These are phyloP conservation scores for Suillus occidentalis DNA, from an alignment of 768 basidiomycete species.

Conservation along the genomic window DNA sequence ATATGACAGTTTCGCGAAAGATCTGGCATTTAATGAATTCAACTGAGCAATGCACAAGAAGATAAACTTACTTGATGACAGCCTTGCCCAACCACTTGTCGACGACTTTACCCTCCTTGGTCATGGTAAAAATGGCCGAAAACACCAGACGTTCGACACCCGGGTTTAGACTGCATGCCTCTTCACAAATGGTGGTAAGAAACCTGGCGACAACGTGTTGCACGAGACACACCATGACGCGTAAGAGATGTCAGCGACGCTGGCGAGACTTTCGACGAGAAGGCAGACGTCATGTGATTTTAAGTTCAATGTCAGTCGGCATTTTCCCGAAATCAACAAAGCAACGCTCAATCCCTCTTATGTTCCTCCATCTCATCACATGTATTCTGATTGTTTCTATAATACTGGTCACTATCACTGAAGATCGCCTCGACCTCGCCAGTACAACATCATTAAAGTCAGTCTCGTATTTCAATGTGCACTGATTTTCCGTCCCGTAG, in stretches of 20 bases:
- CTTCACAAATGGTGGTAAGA: conserved; percentile 86
- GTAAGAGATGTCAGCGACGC: conserved; percentile 92
- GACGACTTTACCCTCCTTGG: conserved; percentile 74
- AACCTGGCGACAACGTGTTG: conserved; percentile 98
- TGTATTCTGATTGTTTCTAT: too few relatives aligned
- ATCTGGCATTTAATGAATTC: conserved; percentile 46
- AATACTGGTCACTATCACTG: too few relatives aligned
- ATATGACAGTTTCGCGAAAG: conserved; percentile 85
- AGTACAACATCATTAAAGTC: too few relatives aligned
- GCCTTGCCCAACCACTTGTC: conserved; percentile 95
- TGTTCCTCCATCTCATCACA: too few relatives aligned
- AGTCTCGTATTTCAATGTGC: too few relatives aligned
- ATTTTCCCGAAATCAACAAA: too few relatives aligned
- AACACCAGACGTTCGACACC: conserved; percentile 90
- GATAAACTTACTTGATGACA: conserved; percentile 69
- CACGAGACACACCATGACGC: conserved; percentile 80
- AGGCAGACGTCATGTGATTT: too few relatives aligned
- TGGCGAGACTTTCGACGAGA: too few relatives aligned
- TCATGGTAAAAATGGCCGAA: conserved; percentile 85
- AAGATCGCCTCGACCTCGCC: too few relatives aligned
- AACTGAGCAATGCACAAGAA: not conserved
- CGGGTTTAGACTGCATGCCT: conserved; percentile 88
- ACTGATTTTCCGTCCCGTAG: too few relatives aligned
- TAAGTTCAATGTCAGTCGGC: too few relatives aligned
- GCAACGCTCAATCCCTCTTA: too few relatives aligned